A percentile compares a stretch with the other conserved stretches of the same genome.
Conservation (phyloP, 2,329 filamentous ascomycete species). For the Lachnellula suecica region DNA sequence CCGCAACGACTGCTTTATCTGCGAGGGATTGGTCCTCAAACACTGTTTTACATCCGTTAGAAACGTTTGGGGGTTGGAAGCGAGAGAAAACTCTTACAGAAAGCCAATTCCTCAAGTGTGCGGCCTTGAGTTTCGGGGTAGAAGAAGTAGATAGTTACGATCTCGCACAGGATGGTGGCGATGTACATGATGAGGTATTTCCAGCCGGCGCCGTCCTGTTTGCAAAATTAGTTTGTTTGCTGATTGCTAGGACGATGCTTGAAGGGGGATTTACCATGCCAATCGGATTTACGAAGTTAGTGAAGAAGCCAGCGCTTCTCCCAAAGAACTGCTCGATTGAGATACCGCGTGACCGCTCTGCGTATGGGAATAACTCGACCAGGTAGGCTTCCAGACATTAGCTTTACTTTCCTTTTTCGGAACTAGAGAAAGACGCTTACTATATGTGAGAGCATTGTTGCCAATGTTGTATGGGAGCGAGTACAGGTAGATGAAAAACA, state of each 20-base stretch:
- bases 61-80: too few relatives aligned
- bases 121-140: constrained; percentile 45
- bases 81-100: constrained; percentile 39
- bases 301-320: constrained; percentile 45
- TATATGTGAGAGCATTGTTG: constrained; percentile 67
- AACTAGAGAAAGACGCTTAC: constrained; percentile 38
- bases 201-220: constrained; percentile 40
- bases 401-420: too few relatives aligned
- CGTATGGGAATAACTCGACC: constrained; percentile 59
- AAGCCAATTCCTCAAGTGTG: constrained; percentile 46
- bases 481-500: constrained; percentile 63
- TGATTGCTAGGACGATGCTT: too few relatives aligned
- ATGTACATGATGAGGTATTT: constrained; percentile 44
- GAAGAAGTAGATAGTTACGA: constrained; percentile 42
- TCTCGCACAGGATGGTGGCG: constrained; percentile 40
- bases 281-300: constrained; percentile 46
- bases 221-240: too few relatives aligned
- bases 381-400: constrained; percentile 44
- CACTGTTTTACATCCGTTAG: too few relatives aligned
- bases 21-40: constrained; percentile 38
- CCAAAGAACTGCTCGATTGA: constrained; percentile 30
- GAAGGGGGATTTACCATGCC: too few relatives aligned
- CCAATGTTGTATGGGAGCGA: constrained; percentile 61
- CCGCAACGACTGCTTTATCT: constrained; percentile 36
- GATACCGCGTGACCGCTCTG: constrained; percentile 29